Base-by-base conservation (phyloP, 805 yeast species). In the Ogataea paradorogensis region DNA sequence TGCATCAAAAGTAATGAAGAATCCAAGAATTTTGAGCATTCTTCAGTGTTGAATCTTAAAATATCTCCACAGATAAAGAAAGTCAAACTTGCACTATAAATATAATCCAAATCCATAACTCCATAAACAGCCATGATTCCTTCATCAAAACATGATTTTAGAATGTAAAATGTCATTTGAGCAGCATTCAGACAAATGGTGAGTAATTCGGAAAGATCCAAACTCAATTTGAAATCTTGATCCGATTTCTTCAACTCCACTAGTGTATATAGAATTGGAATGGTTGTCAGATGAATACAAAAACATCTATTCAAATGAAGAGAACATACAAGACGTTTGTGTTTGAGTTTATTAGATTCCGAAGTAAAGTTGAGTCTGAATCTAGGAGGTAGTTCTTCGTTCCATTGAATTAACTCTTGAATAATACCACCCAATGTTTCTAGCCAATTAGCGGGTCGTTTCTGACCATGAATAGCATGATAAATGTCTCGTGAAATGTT, bases 41-140 rank as follows among this genome's bases (percentile, higher is more conserved):
- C 52, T 3, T 31, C 41, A 5, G 32, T 15, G 31, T 50, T 47
- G 29, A 49, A 40, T 11, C 42, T 25, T 13, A 55, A 42, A 9
- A 57, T 44, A 35, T 51, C 54, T 11, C 59, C 58, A 39, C 58
- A 53, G 45, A 57, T 54, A 42, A 57, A 56, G 14, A 54, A 53
- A 1, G 60, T 50, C 33, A 56, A 33, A 15, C 54, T 43, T 2
- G 60, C 52, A 33, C 57, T 55, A 37, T 53, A 54, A 15, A 56
- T 31, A 32, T 57, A 57, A 40, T 57, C 60, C 26, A 56, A 43
- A 42, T 57, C 62, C 56, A 57, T 50, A n/a, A 54, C 55, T 16
- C 59, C 62, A 43, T 47, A 55, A 3, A 47, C 36, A 2, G 60
- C 62, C 18, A 57, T 27, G 16, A 50, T 46, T 9, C 46, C 46